Evolutionary conservation across 305 asterid genomes (phyloP), one percentile per base, ranked within the genome.

Genomic region (Fraxinus greggii): DNA sequence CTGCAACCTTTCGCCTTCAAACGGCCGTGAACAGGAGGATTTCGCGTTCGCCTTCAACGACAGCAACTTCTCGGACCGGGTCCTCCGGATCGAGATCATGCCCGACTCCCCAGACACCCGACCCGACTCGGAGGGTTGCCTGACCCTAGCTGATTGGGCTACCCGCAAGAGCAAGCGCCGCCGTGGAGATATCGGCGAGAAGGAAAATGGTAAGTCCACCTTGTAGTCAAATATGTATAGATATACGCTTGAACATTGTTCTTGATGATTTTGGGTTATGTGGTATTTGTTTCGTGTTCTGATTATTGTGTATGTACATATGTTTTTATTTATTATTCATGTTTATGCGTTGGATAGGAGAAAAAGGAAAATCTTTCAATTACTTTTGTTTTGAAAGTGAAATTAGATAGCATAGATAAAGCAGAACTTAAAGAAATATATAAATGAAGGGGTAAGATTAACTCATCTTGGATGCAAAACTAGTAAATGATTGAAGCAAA

Each of bases 31-130:
- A 87, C 89, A 83, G 73, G 85, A 84, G 81, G 88, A 96, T 88
- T 96, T 96, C 80, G 98, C 89, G 5, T 95, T 95, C 88, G 99
- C 99, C 78, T 94, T 95, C 87, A 89, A 95, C 90, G 98, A 95
- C 80, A 88, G 92, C 90, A 96, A 92, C 84, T 96, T 96, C 84
- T 96, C 98, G 28, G 98, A 96, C 90, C 89, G 98, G 59, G 85
- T 94, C 24, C 91, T 96, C 0, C 91, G 92, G 81, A 94, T 96
- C 88, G 99, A 93, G 93, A 93, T 94, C 76, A 84, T 89, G 59
- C 86, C 93, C 82, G 97, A 94, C 83, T 81, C 92, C 1, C 31
- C 88, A 15, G 97, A 90, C 35, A 28, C 88, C 10, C 75, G 23
- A 5, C 77, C 90, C 45, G 91, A 87, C 51, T 45, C 89, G 48